These are phyloP conservation scores for Penicillium italicum DNA, from an alignment of 2,329 filamentous ascomycete genomes.

Conservation along the genomic window DNA sequence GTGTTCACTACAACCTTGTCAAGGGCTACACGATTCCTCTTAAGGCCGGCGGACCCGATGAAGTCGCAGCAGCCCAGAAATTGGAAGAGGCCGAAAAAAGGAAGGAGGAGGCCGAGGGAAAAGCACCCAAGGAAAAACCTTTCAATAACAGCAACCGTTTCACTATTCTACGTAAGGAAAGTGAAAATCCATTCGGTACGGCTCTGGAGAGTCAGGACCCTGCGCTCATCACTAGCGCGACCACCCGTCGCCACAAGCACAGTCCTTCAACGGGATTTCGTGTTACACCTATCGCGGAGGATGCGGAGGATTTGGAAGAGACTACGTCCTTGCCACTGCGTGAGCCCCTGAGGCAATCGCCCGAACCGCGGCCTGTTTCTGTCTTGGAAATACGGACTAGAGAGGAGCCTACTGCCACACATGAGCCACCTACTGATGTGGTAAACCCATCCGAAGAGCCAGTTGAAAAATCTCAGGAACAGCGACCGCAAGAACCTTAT, in stretches of 20 bases:
- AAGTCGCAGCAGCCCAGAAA: conserved; percentile 24
- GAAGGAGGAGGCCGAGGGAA: neutral
- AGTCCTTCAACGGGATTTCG: conserved; percentile 75
- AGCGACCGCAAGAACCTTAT: neutral
- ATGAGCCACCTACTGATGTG: neutral
- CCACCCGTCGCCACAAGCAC: conserved; percentile 78
- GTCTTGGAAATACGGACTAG: conserved; percentile 5
- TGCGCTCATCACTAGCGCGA: conserved; percentile 58
- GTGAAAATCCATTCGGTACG: conserved; percentile 19
- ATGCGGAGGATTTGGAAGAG: conserved; percentile 67
- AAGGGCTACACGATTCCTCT: conserved; percentile 93
- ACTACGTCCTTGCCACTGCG: conserved; percentile 7
- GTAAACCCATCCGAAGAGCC: neutral
- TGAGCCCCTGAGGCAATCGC: conserved; percentile 15
- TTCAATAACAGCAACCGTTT: conserved; percentile 30
- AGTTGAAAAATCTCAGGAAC: conserved; percentile 1
- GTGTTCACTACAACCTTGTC: conserved; percentile 79
- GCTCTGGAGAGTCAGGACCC: conserved; percentile 37
- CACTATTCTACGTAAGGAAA: conserved; percentile 38
- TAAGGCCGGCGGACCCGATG: conserved; percentile 82
- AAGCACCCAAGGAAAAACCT: conserved; percentile 17
- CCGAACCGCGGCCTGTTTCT: conserved; percentile 16
- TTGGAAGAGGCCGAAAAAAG: neutral
- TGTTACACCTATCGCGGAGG: conserved; percentile 77
- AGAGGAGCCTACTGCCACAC: neutral